Evolutionary conservation across 441 rosid genomes (phyloP), one percentile per base, ranked within the genome.

Genomic region (Isatis lusitanica): DNA sequence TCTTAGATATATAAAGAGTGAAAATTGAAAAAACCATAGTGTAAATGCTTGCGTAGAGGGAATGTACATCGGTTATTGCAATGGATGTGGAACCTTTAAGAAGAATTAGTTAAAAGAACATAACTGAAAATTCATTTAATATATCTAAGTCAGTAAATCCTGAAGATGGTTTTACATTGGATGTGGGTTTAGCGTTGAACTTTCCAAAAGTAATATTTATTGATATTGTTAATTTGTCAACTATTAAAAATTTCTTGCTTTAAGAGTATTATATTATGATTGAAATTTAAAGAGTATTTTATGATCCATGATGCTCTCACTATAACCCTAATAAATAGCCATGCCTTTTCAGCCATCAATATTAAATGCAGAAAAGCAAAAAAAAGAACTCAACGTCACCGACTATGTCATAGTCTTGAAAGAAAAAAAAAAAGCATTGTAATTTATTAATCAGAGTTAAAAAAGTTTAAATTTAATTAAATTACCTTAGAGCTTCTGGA

Each of bases 401-500:
- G 28, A 66, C 57, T 68, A 61, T 73, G 70, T 73, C 73, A 62
- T 26, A 39, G 6, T 58, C 40, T 42, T 40, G 63, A 26, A 60
- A 57, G 2, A 47, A 5, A 53, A 48, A 42, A 26, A 11, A 7
- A 9, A 16, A 47, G 11, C 3, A 10, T 47, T 17, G 11, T 31
- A 6, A 16, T 3, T 43, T 9, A 42, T 12, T 43, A 13, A 44
- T 13, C 7, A 46, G 15, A 9, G 12, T 35, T 4, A 50, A 50
- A 17, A n/a, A 6, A 6, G 30, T 9, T 46, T 39, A 12, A 28
- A 26, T 40, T 55, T 56, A 56, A 38, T 63, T 4, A 50, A 39
- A 43, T n/a, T 65, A 71, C 80, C 80, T 77, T 78, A 0, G 81
- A 78, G 75, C 75, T 73, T 63, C 78, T 78, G 38, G 75, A 78